Conservation (phyloP, 495 filamentous ascomycete species). For the Rhypophila decipiens region DNA sequence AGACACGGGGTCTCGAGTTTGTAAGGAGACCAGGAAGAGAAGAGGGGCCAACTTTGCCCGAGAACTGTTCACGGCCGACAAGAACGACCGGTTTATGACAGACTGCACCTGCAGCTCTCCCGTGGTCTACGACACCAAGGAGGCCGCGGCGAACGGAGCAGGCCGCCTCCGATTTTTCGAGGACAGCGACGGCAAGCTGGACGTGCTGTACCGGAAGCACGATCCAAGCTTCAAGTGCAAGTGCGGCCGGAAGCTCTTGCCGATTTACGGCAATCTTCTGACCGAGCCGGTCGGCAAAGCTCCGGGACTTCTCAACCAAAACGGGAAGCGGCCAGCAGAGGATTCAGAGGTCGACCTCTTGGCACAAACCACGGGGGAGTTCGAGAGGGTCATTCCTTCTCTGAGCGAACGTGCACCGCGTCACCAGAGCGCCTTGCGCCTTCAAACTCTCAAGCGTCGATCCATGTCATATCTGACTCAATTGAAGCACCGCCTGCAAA, state of each 20-base stretch:
- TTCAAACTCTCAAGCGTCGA: too few relatives aligned
- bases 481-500: slow-evolving; percentile 6
- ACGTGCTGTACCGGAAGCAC: slow-evolving; percentile 19
- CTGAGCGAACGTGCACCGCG: neutral
- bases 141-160: slow-evolving; percentile 13
- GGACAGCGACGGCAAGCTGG: slow-evolving; percentile 7
- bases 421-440: too few relatives aligned
- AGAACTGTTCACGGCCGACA: slow-evolving; percentile 17
- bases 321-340: slow-evolving; percentile 20
- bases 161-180: slow-evolving; percentile 28
- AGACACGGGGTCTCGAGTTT: slow-evolving; percentile 5
- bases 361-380: slow-evolving; percentile 5
- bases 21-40: slow-evolving; percentile 7
- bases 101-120: slow-evolving; percentile 18
- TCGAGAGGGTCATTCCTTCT: slow-evolving; percentile 8
- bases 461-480: neutral
- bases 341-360: slow-evolving; percentile 19
- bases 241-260: too few relatives aligned
- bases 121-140: slow-evolving; percentile 13
- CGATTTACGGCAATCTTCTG: too few relatives aligned
- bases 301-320: slow-evolving; percentile 9
- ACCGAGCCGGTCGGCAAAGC: slow-evolving; percentile 4
- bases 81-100: slow-evolving; percentile 22
- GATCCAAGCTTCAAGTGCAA: slow-evolving; percentile 19
- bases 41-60: slow-evolving; percentile 18